A percentile compares a stretch with the other conserved stretches of the same genome.
Conservation (phyloP, 2,329 filamentous ascomycete genomes). For the Exophiala calicioides region DNA sequence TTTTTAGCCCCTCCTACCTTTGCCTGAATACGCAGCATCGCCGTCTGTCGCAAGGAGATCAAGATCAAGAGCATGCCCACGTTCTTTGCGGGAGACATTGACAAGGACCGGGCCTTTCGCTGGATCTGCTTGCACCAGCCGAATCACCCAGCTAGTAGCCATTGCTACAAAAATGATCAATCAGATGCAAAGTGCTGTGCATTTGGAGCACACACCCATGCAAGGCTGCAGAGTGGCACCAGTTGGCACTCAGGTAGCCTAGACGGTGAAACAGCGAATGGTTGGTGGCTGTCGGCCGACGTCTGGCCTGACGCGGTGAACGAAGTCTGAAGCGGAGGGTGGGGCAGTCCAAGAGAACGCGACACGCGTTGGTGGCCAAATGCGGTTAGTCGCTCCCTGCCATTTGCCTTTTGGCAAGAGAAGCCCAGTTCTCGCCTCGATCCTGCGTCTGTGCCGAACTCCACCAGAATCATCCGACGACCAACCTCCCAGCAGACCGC, state of each 20-base stretch:
- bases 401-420: neutral
- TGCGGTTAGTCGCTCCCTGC: too few relatives aligned
- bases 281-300: too few relatives aligned
- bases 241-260: neutral
- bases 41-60: constrained; percentile 61
- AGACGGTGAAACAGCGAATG: neutral
- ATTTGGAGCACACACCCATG: neutral
- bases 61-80: constrained; percentile 48
- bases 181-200: neutral
- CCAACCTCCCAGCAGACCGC: constrained; percentile 23
- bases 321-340: too few relatives aligned
- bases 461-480: constrained; percentile 16
- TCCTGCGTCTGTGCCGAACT: constrained; percentile 1
- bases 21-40: constrained; percentile 53
- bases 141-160: constrained; percentile 21
- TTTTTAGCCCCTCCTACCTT: constrained; percentile 39
- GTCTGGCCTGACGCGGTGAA: too few relatives aligned
- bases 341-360: too few relatives aligned
- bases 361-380: neutral
- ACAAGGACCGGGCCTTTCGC: constrained; percentile 46
- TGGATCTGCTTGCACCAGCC: constrained; percentile 19
- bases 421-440: constrained; percentile 14
- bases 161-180: constrained; percentile 5
- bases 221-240: constrained; percentile 4
- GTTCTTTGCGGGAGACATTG: constrained; percentile 44